Evolutionary conservation across 805 yeast genomes (phyloP).

Genomic region (Sungouiozyma intestinalis): DNA sequence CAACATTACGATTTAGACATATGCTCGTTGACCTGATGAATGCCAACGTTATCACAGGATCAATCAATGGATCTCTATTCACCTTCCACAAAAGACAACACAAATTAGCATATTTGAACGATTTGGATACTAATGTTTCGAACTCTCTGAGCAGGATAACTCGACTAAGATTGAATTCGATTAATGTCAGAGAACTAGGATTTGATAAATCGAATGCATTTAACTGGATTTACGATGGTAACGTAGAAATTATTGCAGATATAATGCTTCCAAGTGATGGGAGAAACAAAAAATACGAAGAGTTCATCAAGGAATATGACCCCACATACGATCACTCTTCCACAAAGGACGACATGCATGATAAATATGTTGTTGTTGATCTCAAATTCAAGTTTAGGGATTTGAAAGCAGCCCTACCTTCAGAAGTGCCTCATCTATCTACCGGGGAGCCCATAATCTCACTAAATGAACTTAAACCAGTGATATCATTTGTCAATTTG

Average conservation of each 20-base stretch:
- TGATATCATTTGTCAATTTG: constrained; percentile 51
- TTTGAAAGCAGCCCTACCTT: constrained; percentile 45
- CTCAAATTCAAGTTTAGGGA: constrained; percentile 55
- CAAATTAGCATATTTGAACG: constrained; percentile 37
- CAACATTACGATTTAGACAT: constrained; percentile 48
- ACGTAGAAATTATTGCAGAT: constrained; percentile 60
- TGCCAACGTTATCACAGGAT: constrained; percentile 62
- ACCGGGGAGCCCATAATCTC: constrained; percentile 47
- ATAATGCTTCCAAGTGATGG: constrained; percentile 54
- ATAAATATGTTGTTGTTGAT: constrained; percentile 57
- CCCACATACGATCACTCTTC: constrained; percentile 3
- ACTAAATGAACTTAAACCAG: constrained; percentile 47
- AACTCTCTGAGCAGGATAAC: constrained; percentile 42
- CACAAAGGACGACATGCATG: constrained; percentile 7
- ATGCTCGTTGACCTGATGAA: constrained; percentile 56
- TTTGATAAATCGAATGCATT: constrained; percentile 34
- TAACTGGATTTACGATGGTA: constrained; percentile 66
- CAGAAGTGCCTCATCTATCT: constrained; percentile 41
- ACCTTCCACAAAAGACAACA: constrained; percentile 68
- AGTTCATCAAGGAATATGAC: constrained; percentile 7
- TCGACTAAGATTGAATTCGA: constrained; percentile 34
- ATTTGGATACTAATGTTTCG: constrained; percentile 27
- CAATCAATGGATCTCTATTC: constrained; percentile 64
- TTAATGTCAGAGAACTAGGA: constrained; percentile 31
- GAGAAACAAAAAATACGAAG: constrained; percentile 12